These are phyloP conservation scores for Nakaseomyces bracarensis DNA, from an alignment of 1,139 yeast genomes.

Conservation along the genomic window DNA sequence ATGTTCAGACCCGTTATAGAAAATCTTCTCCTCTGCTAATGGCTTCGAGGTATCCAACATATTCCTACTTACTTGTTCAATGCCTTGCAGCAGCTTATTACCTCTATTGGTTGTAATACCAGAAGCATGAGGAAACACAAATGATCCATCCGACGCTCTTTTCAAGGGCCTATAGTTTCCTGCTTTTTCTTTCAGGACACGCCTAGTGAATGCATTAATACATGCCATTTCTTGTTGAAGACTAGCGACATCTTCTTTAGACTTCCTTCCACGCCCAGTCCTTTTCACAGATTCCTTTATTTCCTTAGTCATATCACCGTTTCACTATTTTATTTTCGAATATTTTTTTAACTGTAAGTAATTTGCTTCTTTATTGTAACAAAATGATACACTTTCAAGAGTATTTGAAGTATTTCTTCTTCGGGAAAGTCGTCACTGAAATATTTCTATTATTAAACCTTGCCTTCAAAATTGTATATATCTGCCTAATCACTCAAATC, in stretches of 20 bases:
- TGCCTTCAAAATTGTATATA: too few species aligned
- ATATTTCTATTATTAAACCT: too few species aligned
- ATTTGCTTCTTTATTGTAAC: too few species aligned
- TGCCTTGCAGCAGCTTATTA: conserved; percentile 45
- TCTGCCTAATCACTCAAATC: too few species aligned
- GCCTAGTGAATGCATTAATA: conserved; percentile 24
- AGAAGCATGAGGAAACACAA: conserved; percentile 23
- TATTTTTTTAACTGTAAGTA: too few species aligned
- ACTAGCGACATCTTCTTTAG: conserved; percentile 3
- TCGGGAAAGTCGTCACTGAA: too few species aligned
- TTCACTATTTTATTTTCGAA: too few species aligned
- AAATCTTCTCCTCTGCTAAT: conserved; percentile 33
- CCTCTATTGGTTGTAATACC: conserved; percentile 48
- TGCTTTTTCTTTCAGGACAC: conserved; percentile 27
- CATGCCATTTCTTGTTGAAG: neutral
- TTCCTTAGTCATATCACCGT: conserved; percentile 2
- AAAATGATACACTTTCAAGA: too few species aligned
- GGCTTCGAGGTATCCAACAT: conserved; percentile 32
- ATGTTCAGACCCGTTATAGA: conserved; percentile 33
- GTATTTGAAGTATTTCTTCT: too few species aligned
- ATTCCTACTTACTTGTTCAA: conserved; percentile 35
- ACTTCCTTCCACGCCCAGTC: conserved; percentile 2
- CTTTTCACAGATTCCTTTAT: conserved; percentile 1
- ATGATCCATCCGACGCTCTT: conserved; percentile 23
- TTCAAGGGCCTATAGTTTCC: conserved; percentile 30